These are phyloP conservation scores for Salvia rosmarinus DNA, from an alignment of 257 asterid species.

Conservation along the genomic window DNA sequence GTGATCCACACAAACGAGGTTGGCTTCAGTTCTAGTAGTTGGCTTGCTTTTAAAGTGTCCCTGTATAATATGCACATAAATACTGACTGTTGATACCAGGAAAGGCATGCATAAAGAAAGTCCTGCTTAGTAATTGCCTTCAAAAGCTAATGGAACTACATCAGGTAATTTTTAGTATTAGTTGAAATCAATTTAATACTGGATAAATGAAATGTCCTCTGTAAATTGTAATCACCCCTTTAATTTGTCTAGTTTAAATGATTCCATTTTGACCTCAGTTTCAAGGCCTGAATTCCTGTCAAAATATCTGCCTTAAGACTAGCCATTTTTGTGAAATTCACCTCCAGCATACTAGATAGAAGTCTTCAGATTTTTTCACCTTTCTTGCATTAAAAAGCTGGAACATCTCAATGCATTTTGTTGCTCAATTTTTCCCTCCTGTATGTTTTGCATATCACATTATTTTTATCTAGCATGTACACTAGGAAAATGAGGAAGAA, in stretches of 20 bases:
- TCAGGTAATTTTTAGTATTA: slow-evolving; percentile 63
- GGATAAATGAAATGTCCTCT: not conserved
- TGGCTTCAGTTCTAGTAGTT: slow-evolving; percentile 30
- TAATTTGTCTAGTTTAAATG: slow-evolving; percentile 12
- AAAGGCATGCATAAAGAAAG: slow-evolving; percentile 97
- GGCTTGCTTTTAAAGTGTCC: slow-evolving; percentile 11
- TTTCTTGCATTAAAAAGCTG: slow-evolving; percentile 23
- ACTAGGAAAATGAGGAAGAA: slow-evolving; percentile 97
- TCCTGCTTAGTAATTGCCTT: slow-evolving; percentile 95
- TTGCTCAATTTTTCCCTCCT: slow-evolving; percentile 28
- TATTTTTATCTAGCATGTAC: slow-evolving; percentile 32
- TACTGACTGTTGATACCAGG: slow-evolving; percentile 54
- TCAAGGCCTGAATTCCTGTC: slow-evolving; percentile 16
- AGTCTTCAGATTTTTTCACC: not conserved
- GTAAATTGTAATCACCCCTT: not conserved
- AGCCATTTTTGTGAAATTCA: slow-evolving; percentile 8
- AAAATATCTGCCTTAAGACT: not conserved
- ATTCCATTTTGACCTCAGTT: not conserved
- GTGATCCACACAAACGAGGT: slow-evolving; percentile 99
- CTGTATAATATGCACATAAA: slow-evolving; percentile 29
- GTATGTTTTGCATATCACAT: slow-evolving; percentile 31
- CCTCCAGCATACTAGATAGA: slow-evolving; percentile 10
- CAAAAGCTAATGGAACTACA: slow-evolving; percentile 99
- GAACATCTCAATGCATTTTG: not conserved
- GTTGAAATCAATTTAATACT: slow-evolving; percentile 2